Evolutionary conservation across 1,139 yeast genomes (phyloP).

Genomic region (Kodamaea sp.): DNA sequence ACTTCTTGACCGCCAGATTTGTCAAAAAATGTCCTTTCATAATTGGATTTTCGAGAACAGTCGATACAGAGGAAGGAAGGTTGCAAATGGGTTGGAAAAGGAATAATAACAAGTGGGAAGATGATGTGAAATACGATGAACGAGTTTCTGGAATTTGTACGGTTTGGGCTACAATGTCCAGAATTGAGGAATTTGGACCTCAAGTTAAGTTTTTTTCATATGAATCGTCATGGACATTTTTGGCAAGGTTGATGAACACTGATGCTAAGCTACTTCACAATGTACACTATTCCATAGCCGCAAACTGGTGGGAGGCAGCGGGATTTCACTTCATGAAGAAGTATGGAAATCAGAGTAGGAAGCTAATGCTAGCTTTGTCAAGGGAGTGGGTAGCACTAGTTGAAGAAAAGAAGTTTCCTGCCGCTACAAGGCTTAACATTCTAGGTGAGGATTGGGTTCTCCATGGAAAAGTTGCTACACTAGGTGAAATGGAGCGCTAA

Average conservation of each 20-base stretch:
- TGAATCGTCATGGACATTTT: conserved; percentile 69
- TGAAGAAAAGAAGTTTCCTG: conserved; percentile 57
- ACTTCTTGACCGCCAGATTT: conserved; percentile 73
- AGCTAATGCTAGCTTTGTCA: conserved; percentile 51
- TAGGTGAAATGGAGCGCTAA: conserved; percentile 53
- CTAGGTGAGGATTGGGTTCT: conserved; percentile 76
- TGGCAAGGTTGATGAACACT: conserved; percentile 70
- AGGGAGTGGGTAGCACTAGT: conserved; percentile 53
- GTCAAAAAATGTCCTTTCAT: conserved; percentile 89
- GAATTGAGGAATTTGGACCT: conserved; percentile 28
- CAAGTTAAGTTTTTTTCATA: conserved; percentile 19
- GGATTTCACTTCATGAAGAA: conserved; percentile 54
- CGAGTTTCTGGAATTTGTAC: conserved; percentile 84
- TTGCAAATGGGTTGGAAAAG: conserved; percentile 83
- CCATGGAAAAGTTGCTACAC: conserved; percentile 44
- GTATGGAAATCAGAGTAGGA: conserved; percentile 71
- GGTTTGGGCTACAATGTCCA: conserved; percentile 73
- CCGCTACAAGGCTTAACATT: conserved; percentile 73
- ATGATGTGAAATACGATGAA: conserved; percentile 73
- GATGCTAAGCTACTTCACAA: conserved; percentile 52
- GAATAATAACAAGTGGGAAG: conserved; percentile 70
- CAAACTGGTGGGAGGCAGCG: conserved; percentile 93
- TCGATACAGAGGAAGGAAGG: conserved; percentile 84
- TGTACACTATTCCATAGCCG: conserved; percentile 69
- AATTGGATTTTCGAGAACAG: conserved; percentile 73